These are phyloP conservation scores for Saprolegnia diclina DNA, from an alignment of 352 stramenopile genomes.

Conservation along the genomic window DNA sequence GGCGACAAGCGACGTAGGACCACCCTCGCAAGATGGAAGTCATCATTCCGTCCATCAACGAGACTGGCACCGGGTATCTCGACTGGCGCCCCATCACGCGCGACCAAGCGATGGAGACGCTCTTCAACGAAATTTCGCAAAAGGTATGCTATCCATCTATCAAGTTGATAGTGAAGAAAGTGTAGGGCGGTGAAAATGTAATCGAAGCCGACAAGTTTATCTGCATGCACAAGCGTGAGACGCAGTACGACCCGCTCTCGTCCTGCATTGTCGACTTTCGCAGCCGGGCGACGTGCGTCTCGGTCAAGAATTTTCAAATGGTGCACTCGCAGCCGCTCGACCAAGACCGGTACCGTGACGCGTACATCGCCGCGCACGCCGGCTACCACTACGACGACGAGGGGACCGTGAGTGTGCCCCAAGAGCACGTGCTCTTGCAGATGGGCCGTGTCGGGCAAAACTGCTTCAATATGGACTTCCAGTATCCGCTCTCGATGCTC, in stretches of 20 bases:
- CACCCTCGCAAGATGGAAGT: conserved; percentile 81
- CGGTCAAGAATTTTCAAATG: conserved; percentile 91
- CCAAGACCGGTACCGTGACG: conserved; percentile 49
- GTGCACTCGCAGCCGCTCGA: conserved; percentile 76
- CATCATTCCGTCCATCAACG: conserved; percentile 60
- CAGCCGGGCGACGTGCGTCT: conserved; percentile 84
- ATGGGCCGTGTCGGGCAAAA: conserved; percentile 86
- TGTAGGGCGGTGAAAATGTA: conserved; percentile 73
- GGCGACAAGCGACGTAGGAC: conserved; percentile 30
- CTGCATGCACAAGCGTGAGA: conserved; percentile 81
- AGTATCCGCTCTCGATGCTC: conserved; percentile 88
- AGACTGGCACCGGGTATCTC: conserved; percentile 50
- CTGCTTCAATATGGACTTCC: conserved; percentile 94
- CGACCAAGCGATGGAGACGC: conserved; percentile 76
- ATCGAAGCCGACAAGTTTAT: conserved; percentile 69
- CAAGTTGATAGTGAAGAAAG: background rate
- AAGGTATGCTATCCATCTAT: conserved; percentile 35
- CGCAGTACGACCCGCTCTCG: conserved; percentile 87
- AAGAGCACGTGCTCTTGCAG: conserved; percentile 78
- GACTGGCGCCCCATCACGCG: conserved; percentile 66
- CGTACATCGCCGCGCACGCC: conserved; percentile 62
- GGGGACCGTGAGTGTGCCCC: conserved; percentile 72
- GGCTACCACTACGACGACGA: conserved; percentile 79
- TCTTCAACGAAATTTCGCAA: conserved; percentile 53
- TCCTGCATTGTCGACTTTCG: conserved; percentile 90